Evolutionary conservation across 2,329 filamentous ascomycete species (phyloP), one percentile per base, ranked within the genome.

Genomic region (Pseudogymnoascus sp.): DNA sequence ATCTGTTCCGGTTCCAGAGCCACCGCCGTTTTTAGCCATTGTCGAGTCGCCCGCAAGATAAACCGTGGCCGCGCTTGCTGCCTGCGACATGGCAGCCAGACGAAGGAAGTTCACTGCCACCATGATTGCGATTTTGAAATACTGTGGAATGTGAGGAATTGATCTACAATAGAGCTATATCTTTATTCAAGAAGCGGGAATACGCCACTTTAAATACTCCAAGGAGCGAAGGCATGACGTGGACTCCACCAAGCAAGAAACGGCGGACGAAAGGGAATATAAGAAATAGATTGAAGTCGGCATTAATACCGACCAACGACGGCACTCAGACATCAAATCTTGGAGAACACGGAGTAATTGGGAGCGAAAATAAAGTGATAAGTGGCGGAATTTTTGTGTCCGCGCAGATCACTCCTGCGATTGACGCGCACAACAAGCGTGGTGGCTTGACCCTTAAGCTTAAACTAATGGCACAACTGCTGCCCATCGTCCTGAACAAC

Each of bases 21-120:
- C 33, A 21, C 63, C 66, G 7, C 67, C 67, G 12, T 36, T 45
- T 2, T 63, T 62, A 9, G 67, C 67, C 55, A 61, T 64, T 4
- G 65, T 69, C 25, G 58, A 62, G 55, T 68, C 67, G 6, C 67
- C 66, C n/a, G 59, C 60, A 12, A 63, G 31, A 13, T 61, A 63
- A 35, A 63, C 60, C 5, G 45, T 63, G 9, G 62, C 48, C 29
- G 48, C 48, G 5, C 29, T 55, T 55, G 48, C 48, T 35, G 48
- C 48, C 48, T 55, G 48, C n/a, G 48, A 55, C 48, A 55, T 55
- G n/a, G 48, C 48, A 35, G 48, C 48, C n/a, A 55, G 48, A 55
- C 48, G 29, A 55, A 55, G 29, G 10, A 55, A 55, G 15, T 55
- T 55, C 33, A 55, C 48, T 55, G 48, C 15, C 15, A 55, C 48